Percentiles rank a stretch among this genome's conserved stretches.
phyloP scores from a whole-genome alignment of 73 alveolate species.

The Paramecium caudatum region DNA sequence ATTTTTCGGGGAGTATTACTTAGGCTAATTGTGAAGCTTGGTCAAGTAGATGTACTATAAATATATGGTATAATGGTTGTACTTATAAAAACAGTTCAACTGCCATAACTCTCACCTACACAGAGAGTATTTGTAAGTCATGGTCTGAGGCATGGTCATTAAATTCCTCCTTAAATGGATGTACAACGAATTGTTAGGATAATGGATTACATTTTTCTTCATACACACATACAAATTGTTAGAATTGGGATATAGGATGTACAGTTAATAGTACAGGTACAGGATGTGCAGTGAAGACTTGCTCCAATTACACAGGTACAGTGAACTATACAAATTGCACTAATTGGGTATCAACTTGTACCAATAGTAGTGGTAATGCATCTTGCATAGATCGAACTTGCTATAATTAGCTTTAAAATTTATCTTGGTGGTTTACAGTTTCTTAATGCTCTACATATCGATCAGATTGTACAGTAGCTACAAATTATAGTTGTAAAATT shows the following conservation, averaged over 20 bases:
- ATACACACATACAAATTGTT: conserved; percentile 28
- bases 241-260: not conserved
- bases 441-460: not conserved
- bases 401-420: not conserved
- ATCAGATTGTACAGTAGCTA: not conserved
- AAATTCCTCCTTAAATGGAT: not conserved
- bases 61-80: not conserved
- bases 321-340: not conserved
- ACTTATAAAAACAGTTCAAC: conserved; percentile 3
- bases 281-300: conserved; percentile 16
- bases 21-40: conserved; percentile 32
- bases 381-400: conserved; percentile 32
- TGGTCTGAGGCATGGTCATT: conserved; percentile 49
- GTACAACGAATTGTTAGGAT: conserved; percentile 8
- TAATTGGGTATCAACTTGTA: not conserved
- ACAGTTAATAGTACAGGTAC: conserved; percentile 9
- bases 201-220: conserved; percentile 8
- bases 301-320: conserved; percentile 10
- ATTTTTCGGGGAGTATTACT: not conserved
- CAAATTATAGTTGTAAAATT: not conserved
- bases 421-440: not conserved
- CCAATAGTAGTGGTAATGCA: not conserved
- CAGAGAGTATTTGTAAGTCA: conserved; percentile 34
- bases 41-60: conserved; percentile 53
- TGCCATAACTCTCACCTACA: not conserved